Base-by-base conservation (phyloP, 2,329 filamentous ascomycete genomes). In the Botrytis squamosa region DNA sequence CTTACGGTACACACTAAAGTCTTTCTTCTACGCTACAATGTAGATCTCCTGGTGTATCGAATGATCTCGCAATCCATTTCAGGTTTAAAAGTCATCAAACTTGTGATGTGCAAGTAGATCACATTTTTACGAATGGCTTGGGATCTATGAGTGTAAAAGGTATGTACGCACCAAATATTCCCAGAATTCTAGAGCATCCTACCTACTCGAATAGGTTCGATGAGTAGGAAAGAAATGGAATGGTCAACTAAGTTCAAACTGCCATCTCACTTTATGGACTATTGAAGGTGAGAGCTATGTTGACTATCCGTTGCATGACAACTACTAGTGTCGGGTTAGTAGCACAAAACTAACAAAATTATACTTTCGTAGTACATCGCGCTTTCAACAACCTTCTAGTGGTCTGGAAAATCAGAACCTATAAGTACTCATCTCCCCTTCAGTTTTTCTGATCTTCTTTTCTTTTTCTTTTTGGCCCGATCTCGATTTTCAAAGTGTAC, bases 141-240 rank as follows among this genome's bases (percentile, higher is more conserved):
- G n/a, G 12, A 18, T 55, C 25, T 55, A 29, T 18, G 0, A 55
- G 12, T 29, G 14, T 49, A 5, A 25, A 22, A 25, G 5, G 4
- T 12, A 3, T 46, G 44, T 12, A 7, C 18, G 12, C 6, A 55
- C 52, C 29, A 3, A 55, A 16, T 4, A 29, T 55, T 55, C 14
- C 2, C 2, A 3, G 16, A 3, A 7, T 0, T 29, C 52, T n/a
- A 52, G 14, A 55, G 14, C 2, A 8, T 7, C 7, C 3, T 4
- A 29, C 14, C 10, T n/a, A 5, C 10, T 52, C 25, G 49, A 52
- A n/a, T 25, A 22, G 5, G 1, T 14, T 52, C 25, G 42, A 16
- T 42, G 14, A 52, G 9, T 52, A 55, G 49, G 16, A 29, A 55
- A 7, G 25, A 55, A 29, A 16, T 8, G 25, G 14, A 55, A 55